Conservation (phyloP, 805 yeast species). For the Pichia sporocuriosa region DNA sequence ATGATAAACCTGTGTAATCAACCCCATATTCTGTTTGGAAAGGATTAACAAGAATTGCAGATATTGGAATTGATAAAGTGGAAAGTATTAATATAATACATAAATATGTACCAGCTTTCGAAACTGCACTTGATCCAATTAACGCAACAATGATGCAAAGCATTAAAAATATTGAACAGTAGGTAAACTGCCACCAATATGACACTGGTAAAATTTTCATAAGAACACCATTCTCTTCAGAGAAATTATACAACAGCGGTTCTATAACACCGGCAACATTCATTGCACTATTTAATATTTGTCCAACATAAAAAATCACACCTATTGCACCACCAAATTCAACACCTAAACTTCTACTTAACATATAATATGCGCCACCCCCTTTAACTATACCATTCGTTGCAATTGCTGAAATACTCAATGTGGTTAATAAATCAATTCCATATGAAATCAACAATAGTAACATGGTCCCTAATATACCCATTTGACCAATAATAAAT, state of each 20-base stretch:
- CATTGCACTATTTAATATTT: conserved; percentile 82
- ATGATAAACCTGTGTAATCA: conserved; percentile 73
- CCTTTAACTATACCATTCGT: conserved; percentile 97
- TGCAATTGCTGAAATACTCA: conserved; percentile 91
- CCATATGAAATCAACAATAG: conserved; percentile 66
- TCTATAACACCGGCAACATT: conserved; percentile 95
- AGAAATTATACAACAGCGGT: conserved; percentile 79
- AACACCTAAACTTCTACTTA: conserved; percentile 89
- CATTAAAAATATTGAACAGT: conserved; percentile 64
- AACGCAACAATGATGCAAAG: conserved; percentile 70
- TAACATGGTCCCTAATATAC: conserved; percentile 68
- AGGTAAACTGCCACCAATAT: conserved; percentile 58
- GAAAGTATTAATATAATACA: conserved; percentile 62
- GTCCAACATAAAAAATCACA: conserved; percentile 88
- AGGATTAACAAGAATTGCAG: conserved; percentile 60
- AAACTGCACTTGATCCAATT: conserved; percentile 74
- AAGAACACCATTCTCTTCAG: conserved; percentile 50
- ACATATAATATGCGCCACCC: conserved; percentile 98
- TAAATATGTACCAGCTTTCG: conserved; percentile 71
- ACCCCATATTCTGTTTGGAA: conserved; percentile 46
- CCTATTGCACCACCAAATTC: conserved; percentile 99
- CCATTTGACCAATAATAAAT: conserved; percentile 91
- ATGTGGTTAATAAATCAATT: conserved; percentile 77
- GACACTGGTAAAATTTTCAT: conserved; percentile 54
- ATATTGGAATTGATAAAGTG: conserved; percentile 76